These are phyloP conservation scores for Leishmania martiniquensis DNA, from an alignment of 208 protist species.

Conservation along the genomic window DNA sequence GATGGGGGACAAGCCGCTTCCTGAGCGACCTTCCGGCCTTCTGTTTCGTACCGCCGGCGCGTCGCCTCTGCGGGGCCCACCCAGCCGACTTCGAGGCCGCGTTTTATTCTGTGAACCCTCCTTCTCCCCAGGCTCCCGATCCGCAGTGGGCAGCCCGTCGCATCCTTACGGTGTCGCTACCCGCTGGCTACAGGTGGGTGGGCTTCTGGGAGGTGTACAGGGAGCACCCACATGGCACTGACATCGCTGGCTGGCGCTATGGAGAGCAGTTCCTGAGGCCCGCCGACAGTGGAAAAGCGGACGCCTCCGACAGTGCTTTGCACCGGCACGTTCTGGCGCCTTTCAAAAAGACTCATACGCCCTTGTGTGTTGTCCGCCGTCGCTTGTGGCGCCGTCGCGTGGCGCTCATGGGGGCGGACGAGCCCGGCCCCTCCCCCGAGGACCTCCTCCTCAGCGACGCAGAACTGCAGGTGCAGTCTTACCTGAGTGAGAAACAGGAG, in stretches of 20 bases:
- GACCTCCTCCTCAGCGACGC: conserved; percentile 9
- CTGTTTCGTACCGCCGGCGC: conserved; percentile 26
- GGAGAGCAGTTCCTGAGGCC: conserved; percentile 31
- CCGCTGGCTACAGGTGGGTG: conserved; percentile 48
- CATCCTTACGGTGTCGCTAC: conserved; percentile 31
- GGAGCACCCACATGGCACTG: conserved; percentile 43
- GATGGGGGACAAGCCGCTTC: conserved; percentile 60
- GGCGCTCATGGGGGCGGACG: conserved; percentile 17
- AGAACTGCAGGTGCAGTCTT: conserved; percentile 23
- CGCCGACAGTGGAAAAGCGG: conserved; percentile 6
- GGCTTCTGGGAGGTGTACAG: conserved; percentile 53
- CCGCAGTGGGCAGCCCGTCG: conserved; percentile 14
- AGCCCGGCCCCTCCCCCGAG: conserved; percentile 6
- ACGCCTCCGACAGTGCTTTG: neutral
- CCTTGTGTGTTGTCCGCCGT: conserved; percentile 47
- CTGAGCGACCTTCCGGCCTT: conserved; percentile 51
- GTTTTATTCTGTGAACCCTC: conserved; percentile 12
- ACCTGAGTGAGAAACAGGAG: conserved; percentile 42
- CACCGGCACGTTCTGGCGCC: conserved; percentile 7
- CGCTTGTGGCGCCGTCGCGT: conserved; percentile 56
- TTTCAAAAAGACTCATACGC: conserved; percentile 55
- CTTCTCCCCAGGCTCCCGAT: conserved; percentile 1
- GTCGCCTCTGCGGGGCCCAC: conserved; percentile 21
- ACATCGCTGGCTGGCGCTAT: conserved; percentile 61
- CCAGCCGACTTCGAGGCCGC: conserved; percentile 28